Percentiles rank a stretch among this genome's conserved stretches.
Evolutionary conservation across 176 grass and related monocot genomes (phyloP).

Genomic region (Bromus sterilis): DNA sequence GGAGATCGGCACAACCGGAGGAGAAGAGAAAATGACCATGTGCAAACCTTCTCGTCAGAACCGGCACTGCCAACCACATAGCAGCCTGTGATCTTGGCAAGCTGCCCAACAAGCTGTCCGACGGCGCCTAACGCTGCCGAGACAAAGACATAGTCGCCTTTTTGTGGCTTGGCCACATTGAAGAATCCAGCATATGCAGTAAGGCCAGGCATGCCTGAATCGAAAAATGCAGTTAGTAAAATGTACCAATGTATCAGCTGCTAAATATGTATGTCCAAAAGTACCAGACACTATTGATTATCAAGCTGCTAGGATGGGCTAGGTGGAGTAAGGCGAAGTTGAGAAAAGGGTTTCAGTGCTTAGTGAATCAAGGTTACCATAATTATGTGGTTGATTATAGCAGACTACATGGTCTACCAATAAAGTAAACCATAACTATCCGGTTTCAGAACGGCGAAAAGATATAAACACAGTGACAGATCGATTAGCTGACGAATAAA

Average conservation of each 20-base stretch:
- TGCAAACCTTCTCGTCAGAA: not conserved
- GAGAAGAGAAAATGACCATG: not conserved
- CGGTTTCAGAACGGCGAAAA: not conserved
- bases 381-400: not conserved
- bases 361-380: too few species aligned
- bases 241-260: not conserved
- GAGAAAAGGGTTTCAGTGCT: too few species aligned
- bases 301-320: not conserved
- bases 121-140: not conserved
- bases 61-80: not conserved
- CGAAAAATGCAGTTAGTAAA: slow-evolving; percentile 9
- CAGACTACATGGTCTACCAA: not conserved
- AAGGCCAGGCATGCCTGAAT: not conserved
- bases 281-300: not conserved
- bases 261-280: not conserved
- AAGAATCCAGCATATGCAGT: slow-evolving; percentile 5
- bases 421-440: not conserved
- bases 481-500: not conserved
- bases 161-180: slow-evolving; percentile 19
- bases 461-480: not conserved
- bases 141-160: not conserved
- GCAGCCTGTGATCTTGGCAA: not conserved
- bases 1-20: not conserved
- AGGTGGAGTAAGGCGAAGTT: too few species aligned
- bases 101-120: not conserved